Base-by-base conservation (phyloP, 164 flowering plant genomes). In the Kalanchoe fedtschenkoi region DNA sequence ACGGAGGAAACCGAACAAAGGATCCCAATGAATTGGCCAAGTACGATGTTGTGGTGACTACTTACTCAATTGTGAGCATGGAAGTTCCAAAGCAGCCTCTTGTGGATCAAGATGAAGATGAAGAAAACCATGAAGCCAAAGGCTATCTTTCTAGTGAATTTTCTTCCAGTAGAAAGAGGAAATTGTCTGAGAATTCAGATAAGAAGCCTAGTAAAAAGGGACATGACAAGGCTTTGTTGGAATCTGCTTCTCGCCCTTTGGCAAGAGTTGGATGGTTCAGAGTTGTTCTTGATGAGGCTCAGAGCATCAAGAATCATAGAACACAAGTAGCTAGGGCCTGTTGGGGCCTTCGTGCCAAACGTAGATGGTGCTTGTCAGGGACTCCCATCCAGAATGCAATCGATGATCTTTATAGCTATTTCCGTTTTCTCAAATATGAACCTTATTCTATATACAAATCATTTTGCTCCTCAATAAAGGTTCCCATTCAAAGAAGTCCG, bases 331-430 rank as follows among this genome's bases (percentile, higher is more conserved):
- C 97, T 43, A 80, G 95, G 74, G 97, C 97, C 28, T 91, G 97
- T 67, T 91, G 97, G 92, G 97, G 95, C 54, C 97, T 91, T 69
- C 88, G 95, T 58, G 97, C 97, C 35, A 91, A 91, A 70, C 83
- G 97, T 15, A 83, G 97, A 59, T 91, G 97, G 97, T 89, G 96
- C 76, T 80, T 91, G 75, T 91, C 97, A 0, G 97, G 97, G 61
- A 91, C 97, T 53, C 97, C 97, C 28, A 84, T 91, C 51, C 97
- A 91, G 75, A 91, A 91, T 78, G 81, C 95, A 28, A 74, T 91
- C 65, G 97, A 91, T 75, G 97, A 91, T 78, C 92, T 91, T 33
- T 91, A 87, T 75, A 91, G 97, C 72, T 91, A 91, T 70, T 91
- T 91, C 75, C 82, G 96, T 72, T 91, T 91, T 75, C 90, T 91